Evolutionary conservation across 2,329 filamentous ascomycete genomes (phyloP), one percentile per base, ranked within the genome.

Genomic region (Aspergillus sergii): DNA sequence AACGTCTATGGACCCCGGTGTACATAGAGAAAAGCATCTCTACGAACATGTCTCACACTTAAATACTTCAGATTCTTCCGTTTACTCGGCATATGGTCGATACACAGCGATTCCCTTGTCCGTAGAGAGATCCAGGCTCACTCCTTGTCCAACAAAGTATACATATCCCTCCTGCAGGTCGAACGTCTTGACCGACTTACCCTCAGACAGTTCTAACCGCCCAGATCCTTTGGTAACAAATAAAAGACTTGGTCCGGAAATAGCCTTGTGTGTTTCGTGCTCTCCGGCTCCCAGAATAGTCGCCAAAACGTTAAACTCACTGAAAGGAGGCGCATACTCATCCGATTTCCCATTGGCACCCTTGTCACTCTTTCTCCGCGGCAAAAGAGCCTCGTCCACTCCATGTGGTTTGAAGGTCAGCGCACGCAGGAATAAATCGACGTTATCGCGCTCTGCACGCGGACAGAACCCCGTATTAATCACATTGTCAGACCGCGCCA

Each of bases 391-490:
- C 60, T 91, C 85, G 3, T 85, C 78, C 3, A 80, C 77, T 23
- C 81, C 81, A 64, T 91, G 87, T 0, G 88, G 85, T 41, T 81
- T 80, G 78, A 92, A 93, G 0, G 85, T 90, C 21, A 93, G 73
- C 1, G 85, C 83, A 4, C 84, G 79, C 26, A 81, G 82, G 76
- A 93, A 93, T 32, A 88, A 73, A 21, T 91, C 88, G 28, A 88
- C 80, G 50, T 82, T 86, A 71, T 91, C 85, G 14, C 89, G 83
- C 54, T 91, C 87, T 0, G 86, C 85, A 1, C 82, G 81, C 0
- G 90, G 89, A 68, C 89, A 93, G 80, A 94, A 92, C 0, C 91
- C 90, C 0, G 86, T 87, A 75, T 91, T 91, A 57, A 93, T 81
- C 2, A 93, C 90, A 62, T 92, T 92, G 79, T 93, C 89, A 23